Base-by-base conservation (phyloP, 2,329 filamentous ascomycete genomes). In the Pyrenophora graminea region DNA sequence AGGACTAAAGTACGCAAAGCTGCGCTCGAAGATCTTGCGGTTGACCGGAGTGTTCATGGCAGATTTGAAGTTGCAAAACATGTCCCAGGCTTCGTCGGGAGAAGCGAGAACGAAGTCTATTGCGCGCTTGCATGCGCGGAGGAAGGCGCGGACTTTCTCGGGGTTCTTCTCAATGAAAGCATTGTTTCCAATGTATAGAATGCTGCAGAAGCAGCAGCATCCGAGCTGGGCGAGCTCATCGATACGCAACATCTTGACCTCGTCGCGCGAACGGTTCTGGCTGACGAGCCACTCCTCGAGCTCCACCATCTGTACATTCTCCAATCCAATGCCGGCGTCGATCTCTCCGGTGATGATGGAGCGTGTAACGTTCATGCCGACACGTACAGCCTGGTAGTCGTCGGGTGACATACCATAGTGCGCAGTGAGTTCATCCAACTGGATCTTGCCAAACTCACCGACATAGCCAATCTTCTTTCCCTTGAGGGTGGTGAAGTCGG, bases 291-390 rank as follows among this genome's bases (percentile, higher is more conserved):
- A 91, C 67, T 90, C 87, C 71, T 88, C 87, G 1, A 91, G 80
- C 74, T 91, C 88, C 37, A 91, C 88, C 88, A 90, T 90, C 73
- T 91, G 88, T 6, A 91, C 88, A 66, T 91, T 91, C 73, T 91
- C 88, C 4, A 91, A 83, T 15, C 88, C 88, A 65, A 90, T 85
- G 31, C 88, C 88, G 15, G 88, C 88, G 67, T 91, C 86, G 60
- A 91, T 89, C 33, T 81, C 80, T 60, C 87, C 87, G 51, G 82
- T 79, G 71, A 88, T 89, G 73, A 91, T 89, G 62, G 87, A 87
- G 70, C 87, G 87, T 71, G 85, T 85, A 41, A 91, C 86, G 71
- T 91, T 90, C 88, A 91, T 91, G 56, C 88, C 89, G 69, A 88
- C 91, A 51, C 88, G 86, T 6, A 91, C 81, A 31, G 88, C 87